phyloP scores from a whole-genome alignment of 2,329 filamentous ascomycete genomes.

The Niveomyces coronatus region DNA sequence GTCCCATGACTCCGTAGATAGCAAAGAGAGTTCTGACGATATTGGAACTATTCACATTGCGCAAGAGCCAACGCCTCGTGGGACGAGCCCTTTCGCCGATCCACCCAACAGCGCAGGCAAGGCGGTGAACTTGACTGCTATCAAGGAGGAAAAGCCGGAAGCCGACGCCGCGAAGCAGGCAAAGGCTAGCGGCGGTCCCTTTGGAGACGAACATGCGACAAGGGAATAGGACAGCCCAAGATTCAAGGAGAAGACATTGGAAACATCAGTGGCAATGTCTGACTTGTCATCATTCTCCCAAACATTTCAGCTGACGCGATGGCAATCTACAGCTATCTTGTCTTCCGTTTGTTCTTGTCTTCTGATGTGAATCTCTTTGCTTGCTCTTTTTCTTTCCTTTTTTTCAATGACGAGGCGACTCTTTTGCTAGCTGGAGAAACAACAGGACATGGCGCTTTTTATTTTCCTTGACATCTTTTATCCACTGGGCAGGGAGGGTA shows the following conservation, averaged over 20 bases:
- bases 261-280: not conserved
- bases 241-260: not conserved
- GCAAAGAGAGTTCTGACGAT: slow-evolving; percentile 16
- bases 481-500: slow-evolving; percentile 11
- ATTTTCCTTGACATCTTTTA: slow-evolving; percentile 13
- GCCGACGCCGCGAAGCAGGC: slow-evolving; percentile 20
- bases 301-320: not conserved
- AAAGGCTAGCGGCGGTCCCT: slow-evolving; percentile 35
- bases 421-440: slow-evolving; percentile 5
- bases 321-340: too few relatives aligned
- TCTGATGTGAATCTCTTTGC: slow-evolving; percentile 1
- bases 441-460: slow-evolving; percentile 15
- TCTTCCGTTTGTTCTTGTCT: too few relatives aligned
- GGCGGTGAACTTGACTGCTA: slow-evolving; percentile 40
- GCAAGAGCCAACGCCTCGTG: slow-evolving; percentile 30
- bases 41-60: slow-evolving; percentile 38
- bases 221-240: slow-evolving; percentile 27
- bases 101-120: slow-evolving; percentile 23
- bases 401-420: too few relatives aligned
- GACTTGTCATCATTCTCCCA: not conserved
- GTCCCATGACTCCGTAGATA: slow-evolving; percentile 12
- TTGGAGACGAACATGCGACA: slow-evolving; percentile 48
- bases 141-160: slow-evolving; percentile 36
- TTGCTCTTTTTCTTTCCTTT: slow-evolving; percentile 2
- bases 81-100: slow-evolving; percentile 43